Evolutionary conservation across 2,329 filamentous ascomycete species (phyloP), one percentile per base, ranked within the genome.

Genomic region (Byssothecium circinans): DNA sequence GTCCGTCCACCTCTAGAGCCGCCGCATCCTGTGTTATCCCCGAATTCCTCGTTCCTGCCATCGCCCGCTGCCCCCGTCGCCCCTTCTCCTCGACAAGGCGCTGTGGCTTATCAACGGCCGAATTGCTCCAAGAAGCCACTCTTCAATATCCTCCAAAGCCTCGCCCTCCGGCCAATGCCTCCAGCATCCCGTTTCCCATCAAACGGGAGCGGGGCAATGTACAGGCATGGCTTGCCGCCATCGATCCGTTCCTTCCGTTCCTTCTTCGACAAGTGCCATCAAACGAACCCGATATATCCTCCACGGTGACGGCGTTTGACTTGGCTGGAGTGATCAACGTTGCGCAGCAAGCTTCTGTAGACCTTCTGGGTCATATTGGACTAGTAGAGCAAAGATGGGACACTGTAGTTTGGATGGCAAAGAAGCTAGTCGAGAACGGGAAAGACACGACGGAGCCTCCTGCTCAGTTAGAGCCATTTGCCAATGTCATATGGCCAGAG

Each of bases 381-480:
- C 41, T 74, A 20, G 56, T 62, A 2, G 62, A 74, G 50, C 63
- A 67, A 15, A 66, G 74, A 34, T 78, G 75, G 75, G 64, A 65
- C 45, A 65, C 70, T 19, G 70, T 74, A 3, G 62, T 76, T 12
- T 78, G 76, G 76, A 64, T 78, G 20, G 67, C 73, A 12, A 75
- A 74, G 53, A 68, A 70, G 42, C 57, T 77, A 18, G 59, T 71
- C 1, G 73, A 76, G 36, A 56, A 65, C 17, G 61, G 61, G 4
- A 51, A 45, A 45, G 57, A 20, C 19, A 57, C 50, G 2, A 17
- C 36, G 0, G 55, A 55, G 11, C 19, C 43, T 8, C 43, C 53
- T 23, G 20, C 38, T 14, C 54, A 54, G 6, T 37, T 59, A 7
- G 56, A 64, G 18, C 43, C 54, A 1, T 58, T 50, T 25, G 48